These are phyloP conservation scores for Jaenimonas drosophilae DNA, from an alignment of 208 protist species.

Conservation along the genomic window DNA sequence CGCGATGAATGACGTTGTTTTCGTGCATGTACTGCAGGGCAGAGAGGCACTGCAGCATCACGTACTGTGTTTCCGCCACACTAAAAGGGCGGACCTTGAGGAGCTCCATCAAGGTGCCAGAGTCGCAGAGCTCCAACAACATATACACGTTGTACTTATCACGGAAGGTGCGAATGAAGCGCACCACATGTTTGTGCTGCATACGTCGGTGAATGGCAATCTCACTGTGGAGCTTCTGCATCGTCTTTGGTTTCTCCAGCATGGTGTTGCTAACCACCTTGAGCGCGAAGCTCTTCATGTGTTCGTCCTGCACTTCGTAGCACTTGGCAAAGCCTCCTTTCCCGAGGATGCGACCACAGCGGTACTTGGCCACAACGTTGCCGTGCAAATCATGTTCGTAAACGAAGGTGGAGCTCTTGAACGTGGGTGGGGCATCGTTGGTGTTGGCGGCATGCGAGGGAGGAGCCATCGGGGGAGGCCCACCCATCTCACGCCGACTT, in stretches of 20 bases:
- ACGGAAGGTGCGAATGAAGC: slow-evolving; percentile 96
- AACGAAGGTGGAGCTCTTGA: slow-evolving; percentile 30
- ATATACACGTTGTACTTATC: slow-evolving; percentile 97
- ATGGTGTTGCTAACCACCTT: slow-evolving; percentile 92
- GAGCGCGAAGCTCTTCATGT: slow-evolving; percentile 82
- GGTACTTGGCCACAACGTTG: slow-evolving; percentile 40
- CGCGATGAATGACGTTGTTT: slow-evolving; percentile 93
- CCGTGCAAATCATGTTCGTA: slow-evolving; percentile 35
- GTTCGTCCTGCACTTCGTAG: slow-evolving; percentile 88
- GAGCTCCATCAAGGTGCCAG: slow-evolving; percentile 96
- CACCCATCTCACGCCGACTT: too few relatives aligned
- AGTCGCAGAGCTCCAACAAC: slow-evolving; percentile 95
- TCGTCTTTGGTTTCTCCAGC: slow-evolving; percentile 89
- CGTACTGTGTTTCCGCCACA: slow-evolving; percentile 91
- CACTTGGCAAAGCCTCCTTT: slow-evolving; percentile 97
- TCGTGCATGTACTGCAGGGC: slow-evolving; percentile 94
- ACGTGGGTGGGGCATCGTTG: too few relatives aligned
- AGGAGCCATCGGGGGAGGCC: too few relatives aligned
- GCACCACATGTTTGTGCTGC: slow-evolving; percentile 94
- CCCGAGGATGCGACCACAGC: slow-evolving; percentile 52
- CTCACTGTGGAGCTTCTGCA: slow-evolving; percentile 95
- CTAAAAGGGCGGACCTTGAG: slow-evolving; percentile 86
- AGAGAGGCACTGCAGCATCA: slow-evolving; percentile 90
- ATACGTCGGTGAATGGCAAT: slow-evolving; percentile 96
- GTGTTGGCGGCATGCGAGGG: too few relatives aligned